A percentile compares a stretch with the other conserved stretches of the same genome.
These are phyloP conservation scores for Gremmenia infestans DNA, from an alignment of 2,329 filamentous ascomycete genomes.

Conservation along the genomic window DNA sequence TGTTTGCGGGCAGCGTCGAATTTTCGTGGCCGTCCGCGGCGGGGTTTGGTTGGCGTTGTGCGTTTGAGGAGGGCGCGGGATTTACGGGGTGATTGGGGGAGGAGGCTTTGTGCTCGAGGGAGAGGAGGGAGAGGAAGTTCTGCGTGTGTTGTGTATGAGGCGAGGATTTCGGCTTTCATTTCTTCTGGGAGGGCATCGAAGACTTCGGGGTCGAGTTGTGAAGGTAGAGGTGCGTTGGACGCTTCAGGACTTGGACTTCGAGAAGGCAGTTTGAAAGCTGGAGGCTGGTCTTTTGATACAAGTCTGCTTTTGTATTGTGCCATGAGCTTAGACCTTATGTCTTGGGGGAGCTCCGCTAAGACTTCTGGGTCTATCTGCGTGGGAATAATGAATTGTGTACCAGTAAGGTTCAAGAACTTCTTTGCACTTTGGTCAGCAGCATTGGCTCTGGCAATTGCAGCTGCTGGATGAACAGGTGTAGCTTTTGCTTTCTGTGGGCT, in stretches of 20 bases:
- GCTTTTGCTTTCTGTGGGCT: constrained; percentile 48
- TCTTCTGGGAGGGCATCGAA: constrained; percentile 80
- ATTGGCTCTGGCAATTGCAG: constrained; percentile 46
- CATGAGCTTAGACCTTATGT: constrained; percentile 74
- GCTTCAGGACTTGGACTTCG: constrained; percentile 17
- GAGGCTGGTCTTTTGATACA: constrained; percentile 27
- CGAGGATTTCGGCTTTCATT: constrained; percentile 77
- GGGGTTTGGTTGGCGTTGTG: constrained; percentile 56
- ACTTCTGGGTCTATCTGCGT: constrained; percentile 77
- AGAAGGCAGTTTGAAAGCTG: constrained; percentile 29
- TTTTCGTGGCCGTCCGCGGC: constrained; percentile 36
- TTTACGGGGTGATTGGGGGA: constrained; percentile 49
- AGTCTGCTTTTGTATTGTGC: constrained; percentile 43
- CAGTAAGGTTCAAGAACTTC: constrained; percentile 69
- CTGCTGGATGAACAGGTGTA: constrained; percentile 44
- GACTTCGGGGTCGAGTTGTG: constrained; percentile 80
- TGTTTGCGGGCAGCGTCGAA: constrained; percentile 29
- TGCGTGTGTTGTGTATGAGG: constrained; percentile 50
- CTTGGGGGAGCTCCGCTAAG: constrained; percentile 73
- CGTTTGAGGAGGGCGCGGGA: constrained; percentile 43
- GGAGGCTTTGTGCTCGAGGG: constrained; percentile 29
- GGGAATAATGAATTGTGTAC: constrained; percentile 90
- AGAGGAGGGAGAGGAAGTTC: background rate
- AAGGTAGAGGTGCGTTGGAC: constrained; percentile 42
- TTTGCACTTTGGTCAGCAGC: constrained; percentile 48